Conservation (phyloP, 441 rosid species). For the Arabidopsis hybrid region DNA sequence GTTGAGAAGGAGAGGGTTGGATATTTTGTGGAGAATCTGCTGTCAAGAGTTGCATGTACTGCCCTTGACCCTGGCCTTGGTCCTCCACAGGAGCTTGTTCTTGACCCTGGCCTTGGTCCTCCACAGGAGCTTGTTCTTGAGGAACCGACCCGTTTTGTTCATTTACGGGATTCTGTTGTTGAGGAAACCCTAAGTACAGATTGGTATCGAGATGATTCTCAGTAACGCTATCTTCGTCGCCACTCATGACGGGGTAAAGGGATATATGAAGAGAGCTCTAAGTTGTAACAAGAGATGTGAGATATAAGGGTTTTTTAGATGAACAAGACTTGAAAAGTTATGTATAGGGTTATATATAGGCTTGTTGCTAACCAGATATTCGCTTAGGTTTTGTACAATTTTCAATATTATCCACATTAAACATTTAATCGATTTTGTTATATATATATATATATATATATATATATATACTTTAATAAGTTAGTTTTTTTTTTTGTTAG, state of each 20-base stretch:
- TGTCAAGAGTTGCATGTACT: slow-evolving; percentile 12
- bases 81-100: neutral
- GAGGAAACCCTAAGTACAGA: slow-evolving; percentile 24
- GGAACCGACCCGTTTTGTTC: neutral
- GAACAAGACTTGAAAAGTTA: no score
- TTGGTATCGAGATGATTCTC: slow-evolving; percentile 1
- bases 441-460: no score
- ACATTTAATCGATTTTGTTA: neutral
- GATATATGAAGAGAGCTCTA: neutral
- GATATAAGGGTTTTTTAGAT: neutral
- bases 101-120: neutral
- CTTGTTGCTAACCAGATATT: no score
- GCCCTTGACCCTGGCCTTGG: neutral
- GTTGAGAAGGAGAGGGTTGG: slow-evolving; percentile 2
- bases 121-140: slow-evolving; percentile 14
- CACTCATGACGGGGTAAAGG: slow-evolving; percentile 2
- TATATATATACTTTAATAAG: no score
- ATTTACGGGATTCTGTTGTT: slow-evolving; percentile 9
- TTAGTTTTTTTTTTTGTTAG: neutral
- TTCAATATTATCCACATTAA: neutral
- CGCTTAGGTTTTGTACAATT: neutral
- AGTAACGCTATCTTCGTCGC: neutral
- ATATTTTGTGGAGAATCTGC: slow-evolving; percentile 5
- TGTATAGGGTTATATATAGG: no score
- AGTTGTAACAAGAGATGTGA: neutral